Conservation (phyloP, 768 basidiomycete species). For the Tricholoma saponaceum region DNA sequence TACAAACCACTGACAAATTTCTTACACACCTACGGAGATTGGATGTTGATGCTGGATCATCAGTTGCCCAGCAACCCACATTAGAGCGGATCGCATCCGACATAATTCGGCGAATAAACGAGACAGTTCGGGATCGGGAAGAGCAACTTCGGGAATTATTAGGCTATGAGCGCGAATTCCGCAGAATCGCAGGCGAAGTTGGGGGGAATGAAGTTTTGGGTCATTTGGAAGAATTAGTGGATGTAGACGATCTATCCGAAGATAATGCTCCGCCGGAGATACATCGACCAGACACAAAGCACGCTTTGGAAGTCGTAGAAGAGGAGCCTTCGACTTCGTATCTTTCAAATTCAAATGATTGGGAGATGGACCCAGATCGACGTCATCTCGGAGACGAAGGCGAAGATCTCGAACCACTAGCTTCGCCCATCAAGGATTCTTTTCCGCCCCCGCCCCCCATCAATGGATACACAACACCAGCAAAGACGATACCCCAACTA, state of each 20-base stretch:
- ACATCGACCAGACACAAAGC: constrained; percentile 14
- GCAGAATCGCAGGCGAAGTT: constrained; percentile 71
- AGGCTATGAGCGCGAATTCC: constrained; percentile 77
- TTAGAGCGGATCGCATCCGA: constrained; percentile 73
- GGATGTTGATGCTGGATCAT: constrained; percentile 47
- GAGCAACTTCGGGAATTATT: constrained; percentile 75
- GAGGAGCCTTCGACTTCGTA: constrained; percentile 32
- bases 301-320: constrained; percentile 29
- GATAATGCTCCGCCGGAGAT: constrained; percentile 16
- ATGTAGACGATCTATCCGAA: constrained; percentile 42
- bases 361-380: constrained; percentile 57
- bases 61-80: constrained; percentile 33
- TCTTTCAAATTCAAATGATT: constrained; percentile 40
- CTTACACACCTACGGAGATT: constrained; percentile 66
- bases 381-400: constrained; percentile 46
- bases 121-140: constrained; percentile 72
- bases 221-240: constrained; percentile 59
- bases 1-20: constrained; percentile 76
- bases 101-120: constrained; percentile 74
- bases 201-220: constrained; percentile 73
- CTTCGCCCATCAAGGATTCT: constrained; percentile 54
- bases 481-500: constrained; percentile 60
- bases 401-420: constrained; percentile 38
- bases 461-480: constrained; percentile 50
- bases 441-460: constrained; percentile 49